Base-by-base conservation (phyloP, 257 asterid genomes). In the Coffea canephora region DNA sequence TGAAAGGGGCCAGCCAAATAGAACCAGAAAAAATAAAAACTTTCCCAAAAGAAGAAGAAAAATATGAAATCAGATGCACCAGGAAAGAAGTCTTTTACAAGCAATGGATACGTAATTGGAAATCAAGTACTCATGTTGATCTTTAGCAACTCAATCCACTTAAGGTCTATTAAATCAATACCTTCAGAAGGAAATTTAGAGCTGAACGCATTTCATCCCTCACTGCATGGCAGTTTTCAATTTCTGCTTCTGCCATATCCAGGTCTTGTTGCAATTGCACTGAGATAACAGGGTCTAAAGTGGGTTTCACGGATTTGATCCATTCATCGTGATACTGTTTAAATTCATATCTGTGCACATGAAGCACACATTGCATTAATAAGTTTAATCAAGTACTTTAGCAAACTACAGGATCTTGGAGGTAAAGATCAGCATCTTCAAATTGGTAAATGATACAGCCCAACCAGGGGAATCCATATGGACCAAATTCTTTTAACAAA, bases 191-290 rank as follows among this genome's bases (percentile, higher is more conserved):
- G 72, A 86, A 81, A 86, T 81, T 88, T 23, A 96, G 83, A 78
- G 98, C 98, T 73, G 92, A 69, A 13, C 96, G 98, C 83, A 90
- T 78, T 80, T 94, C 97, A 65, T 81, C 87, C 89, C 94, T 91
- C 84, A 94, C 89, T 79, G 87, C 69, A 43, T 80, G 90, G 82
- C 88, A 90, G 79, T 85, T 85, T 79, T 91, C 99, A 49, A 92
- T 84, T 74, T 89, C 95, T 21, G 87, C 65, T 65, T 89, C 96
- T 72, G 87, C 67, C 70, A 84, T 75, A 65, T 86, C 90, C 46
- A 77, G 64, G 45, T 71, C 87, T 71, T 80, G 88, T 27, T 80
- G 78, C 71, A 91, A 27, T 76, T 92, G 91, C 13, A 89, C 84
- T 57, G 90, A 87, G 80, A 89, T 85, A 81, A 82, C 82, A 83